phyloP scores from a whole-genome alignment of 176 grass and related monocot species.

The Secale cereale region DNA sequence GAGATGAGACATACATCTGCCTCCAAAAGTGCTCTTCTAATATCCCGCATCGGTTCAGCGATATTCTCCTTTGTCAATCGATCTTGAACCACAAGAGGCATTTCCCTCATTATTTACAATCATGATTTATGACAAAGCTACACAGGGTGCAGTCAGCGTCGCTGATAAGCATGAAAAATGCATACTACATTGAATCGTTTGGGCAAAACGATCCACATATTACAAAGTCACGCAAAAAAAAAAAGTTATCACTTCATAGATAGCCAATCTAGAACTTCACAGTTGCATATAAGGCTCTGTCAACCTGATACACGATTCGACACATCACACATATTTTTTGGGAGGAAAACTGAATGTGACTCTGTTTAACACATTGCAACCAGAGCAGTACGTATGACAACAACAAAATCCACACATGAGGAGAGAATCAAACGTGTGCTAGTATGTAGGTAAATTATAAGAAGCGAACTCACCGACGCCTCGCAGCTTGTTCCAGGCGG shows the following conservation, averaged over 20 bases:
- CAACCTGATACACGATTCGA: no score
- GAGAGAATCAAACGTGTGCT: no score
- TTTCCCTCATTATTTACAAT: neutral
- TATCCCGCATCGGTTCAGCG: constrained; percentile 92
- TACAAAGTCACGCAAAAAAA: neutral
- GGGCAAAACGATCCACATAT: neutral
- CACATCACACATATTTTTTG: no score
- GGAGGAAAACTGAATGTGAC: no score
- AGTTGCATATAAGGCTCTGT: no score
- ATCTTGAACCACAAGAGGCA: constrained; percentile 46
- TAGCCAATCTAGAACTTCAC: no score
- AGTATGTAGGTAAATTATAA: no score
- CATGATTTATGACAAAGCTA: neutral
- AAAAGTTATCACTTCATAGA: no score
- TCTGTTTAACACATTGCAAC: neutral
- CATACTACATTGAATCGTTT: neutral
- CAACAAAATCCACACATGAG: neutral
- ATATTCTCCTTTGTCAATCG: constrained; percentile 89
- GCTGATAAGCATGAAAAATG: neutral
- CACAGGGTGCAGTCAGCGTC: neutral
- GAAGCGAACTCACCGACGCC: constrained; percentile 55
- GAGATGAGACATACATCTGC: constrained; percentile 72
- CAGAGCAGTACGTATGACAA: neutral
- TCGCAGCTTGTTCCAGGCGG: constrained; percentile 94
- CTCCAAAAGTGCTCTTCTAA: constrained; percentile 93